Evolutionary conservation across 208 protist genomes (phyloP), one percentile per base, ranked within the genome.

Genomic region (Leishmania amazonensis): DNA sequence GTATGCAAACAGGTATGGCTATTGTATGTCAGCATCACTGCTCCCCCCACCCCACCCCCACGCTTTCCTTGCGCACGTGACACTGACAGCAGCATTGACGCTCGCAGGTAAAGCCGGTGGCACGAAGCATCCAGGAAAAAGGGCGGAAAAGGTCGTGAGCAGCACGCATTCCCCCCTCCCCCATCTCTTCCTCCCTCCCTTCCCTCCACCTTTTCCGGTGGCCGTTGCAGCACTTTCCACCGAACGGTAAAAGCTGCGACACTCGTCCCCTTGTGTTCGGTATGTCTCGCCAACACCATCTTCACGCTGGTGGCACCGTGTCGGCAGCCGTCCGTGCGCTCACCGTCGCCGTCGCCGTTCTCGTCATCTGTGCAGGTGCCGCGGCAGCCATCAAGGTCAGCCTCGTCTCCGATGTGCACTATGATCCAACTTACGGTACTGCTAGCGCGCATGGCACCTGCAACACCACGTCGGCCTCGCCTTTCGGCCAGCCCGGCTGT

Each of bases 351-450:
- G 45, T 51, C 21, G 57, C 80, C 15, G 21, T 87, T 40, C 9
- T 78, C 60, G 6, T 71, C 38, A 49, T 70, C 15, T 68, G 74
- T 35, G 38, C 57, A 8, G 57, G 9, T 21, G 60, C 49, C 24
- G 64, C 45, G 8, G 28, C 73, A 58, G 85, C 84, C 0, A 42
- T 90, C 58, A 78, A 88, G 1, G 53, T 95, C 9, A 91, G 81
- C 53, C 62, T 96, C 7, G 78, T 96, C 21, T 94, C 91, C 4
- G 94, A 97, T 64, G 88, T 91, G 72, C 94, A 97, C 81, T 91
- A 88, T 71, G 94, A 97, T 79, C 92, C 93, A 0, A 53, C 75
- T 2, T 97, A 96, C 78, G 91, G 91, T 64, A 81, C 68, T 0
- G 6, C 62, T 5, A 85, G 80, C 6, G 93, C 78, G 15, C 93